Evolutionary conservation across 495 filamentous ascomycete genomes (phyloP).

Genomic region (Xylaria longipes): DNA sequence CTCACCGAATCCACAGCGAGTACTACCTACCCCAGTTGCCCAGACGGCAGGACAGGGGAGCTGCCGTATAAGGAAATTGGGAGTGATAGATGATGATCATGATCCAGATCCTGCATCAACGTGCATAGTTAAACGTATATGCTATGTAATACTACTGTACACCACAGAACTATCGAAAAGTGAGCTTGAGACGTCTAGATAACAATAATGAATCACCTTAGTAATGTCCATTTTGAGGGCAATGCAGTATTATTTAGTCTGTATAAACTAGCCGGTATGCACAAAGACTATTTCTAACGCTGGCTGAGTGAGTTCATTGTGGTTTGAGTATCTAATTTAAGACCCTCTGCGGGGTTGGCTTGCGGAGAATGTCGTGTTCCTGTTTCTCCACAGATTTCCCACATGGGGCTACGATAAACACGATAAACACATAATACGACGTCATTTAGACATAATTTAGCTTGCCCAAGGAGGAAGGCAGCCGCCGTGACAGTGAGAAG

Average conservation of each 20-base stretch:
- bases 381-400: not conserved
- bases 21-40: constrained; percentile 11
- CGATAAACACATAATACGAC: not conserved
- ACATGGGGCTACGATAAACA: not conserved
- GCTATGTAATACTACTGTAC: not conserved
- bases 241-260: not conserved
- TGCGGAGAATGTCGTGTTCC: not conserved
- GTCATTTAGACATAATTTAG: not conserved
- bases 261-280: not conserved
- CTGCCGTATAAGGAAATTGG: constrained; percentile 13
- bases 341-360: constrained; percentile 1
- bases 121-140: not conserved
- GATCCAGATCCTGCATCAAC: constrained; percentile 1
- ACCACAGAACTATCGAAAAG: not conserved
- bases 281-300: not conserved
- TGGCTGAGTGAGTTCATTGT: not conserved
- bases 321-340: not conserved
- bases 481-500: not conserved
- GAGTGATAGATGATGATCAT: constrained; percentile 1
- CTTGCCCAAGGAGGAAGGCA: constrained; percentile 8
- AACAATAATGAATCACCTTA: not conserved
- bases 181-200: not conserved
- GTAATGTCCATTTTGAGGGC: not conserved
- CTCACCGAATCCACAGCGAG: constrained; percentile 6
- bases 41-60: not conserved